Percentiles rank a stretch among this genome's conserved stretches.
These are phyloP conservation scores for Urtica urens DNA, from an alignment of 306 rosid genomes.

Conservation along the genomic window DNA sequence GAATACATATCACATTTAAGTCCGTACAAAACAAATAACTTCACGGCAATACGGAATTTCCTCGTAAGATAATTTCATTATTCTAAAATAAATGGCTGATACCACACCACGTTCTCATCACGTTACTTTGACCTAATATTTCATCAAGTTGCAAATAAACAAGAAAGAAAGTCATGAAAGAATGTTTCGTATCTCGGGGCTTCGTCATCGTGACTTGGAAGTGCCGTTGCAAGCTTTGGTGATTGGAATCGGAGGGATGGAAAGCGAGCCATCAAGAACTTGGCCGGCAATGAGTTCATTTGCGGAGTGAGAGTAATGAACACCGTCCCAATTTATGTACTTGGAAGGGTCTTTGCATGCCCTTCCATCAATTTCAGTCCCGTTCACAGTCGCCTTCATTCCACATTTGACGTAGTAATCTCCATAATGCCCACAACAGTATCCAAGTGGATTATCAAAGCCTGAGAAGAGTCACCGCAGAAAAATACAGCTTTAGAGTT, in stretches of 20 bases:
- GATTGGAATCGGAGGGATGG: conserved; percentile 15
- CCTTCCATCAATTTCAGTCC: conserved; percentile 13
- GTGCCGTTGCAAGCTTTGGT: conserved; percentile 3
- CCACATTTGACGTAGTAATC: conserved; percentile 13
- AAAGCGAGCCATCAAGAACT: conserved; percentile 10
- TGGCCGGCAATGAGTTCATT: conserved; percentile 12
- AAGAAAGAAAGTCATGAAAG: neutral
- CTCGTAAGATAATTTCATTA: no score
- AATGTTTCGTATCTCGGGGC: neutral
- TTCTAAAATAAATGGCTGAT: no score
- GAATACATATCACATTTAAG: no score
- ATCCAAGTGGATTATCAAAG: conserved; percentile 17
- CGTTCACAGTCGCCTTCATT: conserved; percentile 12
- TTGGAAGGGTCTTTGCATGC: conserved; percentile 14
- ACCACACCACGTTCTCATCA: no score
- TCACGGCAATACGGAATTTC: no score
- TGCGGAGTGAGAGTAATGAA: conserved; percentile 25
- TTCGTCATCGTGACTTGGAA: neutral
- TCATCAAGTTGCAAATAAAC: neutral
- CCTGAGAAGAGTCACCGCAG: conserved; percentile 3
- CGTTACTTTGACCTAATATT: no score
- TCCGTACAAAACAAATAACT: no score
- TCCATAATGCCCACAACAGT: conserved; percentile 17
- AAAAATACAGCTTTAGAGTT: neutral
- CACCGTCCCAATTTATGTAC: conserved; percentile 18